phyloP scores from a whole-genome alignment of 352 stramenopile species.

The Phytophthora crassamura region DNA sequence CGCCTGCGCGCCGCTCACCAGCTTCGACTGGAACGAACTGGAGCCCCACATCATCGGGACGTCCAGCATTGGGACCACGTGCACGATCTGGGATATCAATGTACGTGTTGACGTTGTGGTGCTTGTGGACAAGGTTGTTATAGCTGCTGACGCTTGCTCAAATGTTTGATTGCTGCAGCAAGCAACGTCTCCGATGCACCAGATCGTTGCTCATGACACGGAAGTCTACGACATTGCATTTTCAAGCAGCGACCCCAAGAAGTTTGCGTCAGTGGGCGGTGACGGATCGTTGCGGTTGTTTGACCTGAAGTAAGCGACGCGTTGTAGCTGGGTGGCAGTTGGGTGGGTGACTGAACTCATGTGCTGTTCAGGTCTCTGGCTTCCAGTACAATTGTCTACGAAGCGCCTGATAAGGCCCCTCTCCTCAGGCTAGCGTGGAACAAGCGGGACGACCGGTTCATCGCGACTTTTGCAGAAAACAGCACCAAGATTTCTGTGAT shows the following conservation, averaged over 20 bases:
- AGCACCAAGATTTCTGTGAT: slow-evolving; percentile 94
- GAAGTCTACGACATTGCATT: slow-evolving; percentile 99
- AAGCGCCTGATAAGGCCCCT: slow-evolving; percentile 87
- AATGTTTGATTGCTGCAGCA: slow-evolving; percentile 43
- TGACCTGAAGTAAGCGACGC: slow-evolving; percentile 90
- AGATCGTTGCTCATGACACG: slow-evolving; percentile 98
- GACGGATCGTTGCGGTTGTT: slow-evolving; percentile 98
- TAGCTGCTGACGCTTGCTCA: neutral
- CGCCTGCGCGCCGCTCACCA: slow-evolving; percentile 96
- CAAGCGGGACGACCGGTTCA: slow-evolving; percentile 97
- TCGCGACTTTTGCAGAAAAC: slow-evolving; percentile 95
- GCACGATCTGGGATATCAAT: slow-evolving; percentile 99
- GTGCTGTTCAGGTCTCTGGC: slow-evolving; percentile 62
- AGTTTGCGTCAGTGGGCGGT: slow-evolving; percentile 97
- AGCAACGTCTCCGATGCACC: slow-evolving; percentile 77
- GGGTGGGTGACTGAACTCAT: slow-evolving; percentile 1
- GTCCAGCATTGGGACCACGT: slow-evolving; percentile 97
- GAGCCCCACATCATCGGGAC: slow-evolving; percentile 97
- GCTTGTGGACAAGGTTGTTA: neutral
- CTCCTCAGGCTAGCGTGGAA: slow-evolving; percentile 97
- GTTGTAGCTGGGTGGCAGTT: neutral
- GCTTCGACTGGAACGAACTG: slow-evolving; percentile 98
- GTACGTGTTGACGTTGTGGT: slow-evolving; percentile 46
- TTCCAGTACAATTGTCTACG: slow-evolving; percentile 97
- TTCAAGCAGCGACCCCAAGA: slow-evolving; percentile 90